Conservation (phyloP, 2,329 filamentous ascomycete genomes). For the Periglandula ipomoeae region DNA sequence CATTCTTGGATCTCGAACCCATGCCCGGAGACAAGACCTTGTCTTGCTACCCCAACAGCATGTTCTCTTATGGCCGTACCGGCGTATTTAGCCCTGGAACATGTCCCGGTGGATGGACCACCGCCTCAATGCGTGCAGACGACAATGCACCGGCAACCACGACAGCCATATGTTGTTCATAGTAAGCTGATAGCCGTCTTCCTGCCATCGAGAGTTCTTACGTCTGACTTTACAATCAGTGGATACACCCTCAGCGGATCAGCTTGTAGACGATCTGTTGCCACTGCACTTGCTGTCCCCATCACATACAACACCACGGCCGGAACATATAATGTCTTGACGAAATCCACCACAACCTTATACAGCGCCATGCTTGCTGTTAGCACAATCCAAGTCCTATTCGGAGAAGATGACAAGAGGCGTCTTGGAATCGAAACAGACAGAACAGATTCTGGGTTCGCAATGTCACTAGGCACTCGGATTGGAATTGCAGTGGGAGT, state of each 20-base stretch:
- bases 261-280: slow-evolving; percentile 25
- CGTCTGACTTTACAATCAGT: slow-evolving; percentile 13
- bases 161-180: slow-evolving; percentile 31
- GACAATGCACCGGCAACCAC: slow-evolving; percentile 18
- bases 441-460: slow-evolving; percentile 11
- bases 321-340: slow-evolving; percentile 23
- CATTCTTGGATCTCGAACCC: slow-evolving; percentile 29
- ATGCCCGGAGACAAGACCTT: slow-evolving; percentile 26
- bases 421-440: slow-evolving; percentile 25
- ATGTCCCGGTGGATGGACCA: slow-evolving; percentile 32
- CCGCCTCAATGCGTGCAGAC: slow-evolving; percentile 22
- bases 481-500: slow-evolving; percentile 28
- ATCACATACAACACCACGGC: slow-evolving; percentile 27
- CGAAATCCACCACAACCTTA: slow-evolving; percentile 27
- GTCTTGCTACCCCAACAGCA: slow-evolving; percentile 31
- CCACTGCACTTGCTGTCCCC: slow-evolving; percentile 27
- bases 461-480: slow-evolving; percentile 21
- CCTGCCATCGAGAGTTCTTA: not conserved
- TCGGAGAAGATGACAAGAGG: slow-evolving; percentile 25
- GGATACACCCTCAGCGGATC: slow-evolving; percentile 25
- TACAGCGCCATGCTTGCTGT: slow-evolving; percentile 28
- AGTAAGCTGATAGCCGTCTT: slow-evolving; percentile 20
- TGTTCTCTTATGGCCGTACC: slow-evolving; percentile 27
- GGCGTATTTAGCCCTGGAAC: slow-evolving; percentile 31
- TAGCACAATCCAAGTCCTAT: slow-evolving; percentile 28